Evolutionary conservation across 2,329 filamentous ascomycete species (phyloP).

Genomic region (Teratosphaeria pseudoeucalypti): DNA sequence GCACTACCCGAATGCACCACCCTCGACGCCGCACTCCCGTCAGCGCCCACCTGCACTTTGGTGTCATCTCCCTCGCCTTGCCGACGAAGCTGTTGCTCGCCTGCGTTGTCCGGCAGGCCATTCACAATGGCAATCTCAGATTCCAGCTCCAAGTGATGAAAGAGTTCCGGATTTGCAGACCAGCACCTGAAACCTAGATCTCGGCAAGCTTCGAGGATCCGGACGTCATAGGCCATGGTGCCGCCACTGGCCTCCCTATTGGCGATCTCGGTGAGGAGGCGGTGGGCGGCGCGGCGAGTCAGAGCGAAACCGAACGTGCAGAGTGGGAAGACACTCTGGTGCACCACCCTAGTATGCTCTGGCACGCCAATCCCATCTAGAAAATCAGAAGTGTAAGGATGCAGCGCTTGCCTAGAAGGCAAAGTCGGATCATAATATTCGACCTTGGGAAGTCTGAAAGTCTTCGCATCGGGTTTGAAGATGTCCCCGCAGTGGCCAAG

Average conservation of each 20-base stretch:
- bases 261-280: constrained; percentile 29
- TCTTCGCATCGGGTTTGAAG: constrained; percentile 22
- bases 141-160: constrained; percentile 28
- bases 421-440: constrained; percentile 27
- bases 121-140: constrained; percentile 29
- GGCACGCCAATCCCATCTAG: constrained; percentile 28
- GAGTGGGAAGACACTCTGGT: constrained; percentile 33
- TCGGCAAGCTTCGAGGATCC: constrained; percentile 29
- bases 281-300: constrained; percentile 26
- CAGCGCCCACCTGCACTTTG: background rate
- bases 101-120: background rate
- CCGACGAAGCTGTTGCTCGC: background rate
- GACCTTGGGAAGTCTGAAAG: constrained; percentile 17
- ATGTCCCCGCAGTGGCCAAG: constrained; percentile 34
- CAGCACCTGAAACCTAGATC: constrained; percentile 27
- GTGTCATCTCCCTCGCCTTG: background rate
- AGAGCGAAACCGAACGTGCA: constrained; percentile 37
- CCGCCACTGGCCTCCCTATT: constrained; percentile 18
- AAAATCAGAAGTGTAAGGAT: constrained; percentile 28
- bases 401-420: constrained; percentile 26
- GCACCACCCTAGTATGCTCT: constrained; percentile 28
- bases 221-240: constrained; percentile 31
- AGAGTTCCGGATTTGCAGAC: constrained; percentile 29
- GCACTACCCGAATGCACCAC: constrained; percentile 5
- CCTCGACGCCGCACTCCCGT: constrained; percentile 1